Conservation (phyloP, 805 yeast genomes). For the Candida ipomoeae region DNA sequence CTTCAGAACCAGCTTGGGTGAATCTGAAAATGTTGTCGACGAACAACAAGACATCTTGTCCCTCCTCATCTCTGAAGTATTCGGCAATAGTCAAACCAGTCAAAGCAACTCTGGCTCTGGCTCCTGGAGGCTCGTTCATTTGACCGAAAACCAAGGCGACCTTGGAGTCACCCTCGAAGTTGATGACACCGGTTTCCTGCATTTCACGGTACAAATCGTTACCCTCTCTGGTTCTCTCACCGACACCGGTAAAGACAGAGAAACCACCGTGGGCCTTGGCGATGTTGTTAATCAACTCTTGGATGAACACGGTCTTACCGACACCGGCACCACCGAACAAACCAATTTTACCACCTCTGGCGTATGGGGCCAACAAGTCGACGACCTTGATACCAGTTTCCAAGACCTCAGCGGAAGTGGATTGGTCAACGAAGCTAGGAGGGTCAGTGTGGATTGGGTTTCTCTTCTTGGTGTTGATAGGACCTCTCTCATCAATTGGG, state of each 20-base stretch:
- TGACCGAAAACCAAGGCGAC: slow-evolving; percentile 99
- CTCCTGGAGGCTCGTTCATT: slow-evolving; percentile 99
- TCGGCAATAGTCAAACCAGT: slow-evolving; percentile 99
- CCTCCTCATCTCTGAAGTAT: slow-evolving; percentile 99
- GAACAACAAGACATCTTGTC: slow-evolving; percentile 99
- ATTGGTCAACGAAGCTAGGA: slow-evolving; percentile 93
- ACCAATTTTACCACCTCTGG: slow-evolving; percentile 99
- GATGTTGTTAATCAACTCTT: slow-evolving; percentile 98
- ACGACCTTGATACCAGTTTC: slow-evolving; percentile 99
- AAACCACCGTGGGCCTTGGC: slow-evolving; percentile 99
- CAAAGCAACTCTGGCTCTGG: slow-evolving; percentile 99
- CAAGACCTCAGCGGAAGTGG: slow-evolving; percentile 95
- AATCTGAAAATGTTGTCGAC: slow-evolving; percentile 99
- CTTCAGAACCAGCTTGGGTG: slow-evolving; percentile 99
- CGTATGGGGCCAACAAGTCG: slow-evolving; percentile 98
- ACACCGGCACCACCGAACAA: slow-evolving; percentile 99
- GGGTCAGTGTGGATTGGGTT: slow-evolving; percentile 99
- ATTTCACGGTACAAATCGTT: slow-evolving; percentile 99
- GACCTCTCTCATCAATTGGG: slow-evolving; percentile 99
- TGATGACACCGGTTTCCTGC: slow-evolving; percentile 99
- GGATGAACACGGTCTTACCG: slow-evolving; percentile 99
- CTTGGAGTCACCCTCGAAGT: slow-evolving; percentile 99
- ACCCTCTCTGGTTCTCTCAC: slow-evolving; percentile 99
- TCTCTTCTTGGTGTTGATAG: slow-evolving; percentile 85
- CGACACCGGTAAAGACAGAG: slow-evolving; percentile 99